A percentile compares a stretch with the other conserved stretches of the same genome.
Conservation (phyloP, 805 yeast genomes). For the Jamesozyma hellenica region DNA sequence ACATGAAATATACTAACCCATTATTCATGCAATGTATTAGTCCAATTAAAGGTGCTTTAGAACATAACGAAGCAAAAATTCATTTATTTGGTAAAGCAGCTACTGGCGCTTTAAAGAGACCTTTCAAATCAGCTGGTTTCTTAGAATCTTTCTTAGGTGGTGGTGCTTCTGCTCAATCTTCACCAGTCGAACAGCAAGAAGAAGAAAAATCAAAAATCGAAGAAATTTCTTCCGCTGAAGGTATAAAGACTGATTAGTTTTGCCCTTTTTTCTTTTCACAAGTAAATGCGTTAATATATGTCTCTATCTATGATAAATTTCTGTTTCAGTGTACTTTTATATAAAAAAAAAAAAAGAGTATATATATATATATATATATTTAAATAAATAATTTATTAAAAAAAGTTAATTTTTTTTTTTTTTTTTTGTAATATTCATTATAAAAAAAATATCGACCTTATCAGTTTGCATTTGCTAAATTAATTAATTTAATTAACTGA, state of each 20-base stretch:
- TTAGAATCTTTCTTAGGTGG: constrained; percentile 39
- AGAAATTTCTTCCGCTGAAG: constrained; percentile 6
- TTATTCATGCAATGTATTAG: constrained; percentile 87
- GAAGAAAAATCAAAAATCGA: constrained; percentile 7
- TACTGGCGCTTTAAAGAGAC: constrained; percentile 86
- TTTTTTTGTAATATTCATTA: not conserved
- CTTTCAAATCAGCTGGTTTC: constrained; percentile 82
- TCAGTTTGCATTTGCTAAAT: no score
- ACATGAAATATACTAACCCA: constrained; percentile 96
- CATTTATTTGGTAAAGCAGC: constrained; percentile 79
- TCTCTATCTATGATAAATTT: no score
- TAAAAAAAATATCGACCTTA: no score
- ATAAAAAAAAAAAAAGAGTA: no score
- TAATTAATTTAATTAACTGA: no score
- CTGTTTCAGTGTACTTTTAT: no score
- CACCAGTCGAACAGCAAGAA: no score
- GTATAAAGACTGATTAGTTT: constrained; percentile 5
- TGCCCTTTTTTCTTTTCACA: no score
- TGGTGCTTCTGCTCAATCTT: not conserved
- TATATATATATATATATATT: not conserved
- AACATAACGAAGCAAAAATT: constrained; percentile 82
- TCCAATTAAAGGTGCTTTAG: constrained; percentile 81
- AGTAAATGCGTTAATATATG: no score
- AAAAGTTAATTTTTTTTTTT: not conserved
- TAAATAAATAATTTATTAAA: not conserved